Evolutionary conservation across 495 filamentous ascomycete genomes (phyloP).

Genomic region (Cercophora samala): DNA sequence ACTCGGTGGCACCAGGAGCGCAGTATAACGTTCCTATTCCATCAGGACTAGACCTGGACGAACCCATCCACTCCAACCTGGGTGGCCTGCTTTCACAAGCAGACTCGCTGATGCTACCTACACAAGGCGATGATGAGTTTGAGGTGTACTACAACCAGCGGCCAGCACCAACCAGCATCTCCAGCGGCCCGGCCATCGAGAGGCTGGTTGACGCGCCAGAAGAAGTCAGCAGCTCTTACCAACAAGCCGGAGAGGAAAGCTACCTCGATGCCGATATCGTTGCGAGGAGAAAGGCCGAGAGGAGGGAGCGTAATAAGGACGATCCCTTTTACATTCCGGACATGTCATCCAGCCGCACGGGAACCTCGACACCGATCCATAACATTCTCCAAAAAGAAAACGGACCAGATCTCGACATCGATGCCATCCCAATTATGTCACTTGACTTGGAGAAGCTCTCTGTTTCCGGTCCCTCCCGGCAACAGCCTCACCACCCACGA

Average conservation of each 20-base stretch:
- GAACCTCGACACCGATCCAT: conserved; percentile 64
- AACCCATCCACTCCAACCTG: conserved; percentile 76
- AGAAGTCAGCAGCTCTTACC: conserved; percentile 57
- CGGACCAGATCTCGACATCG: conserved; percentile 76
- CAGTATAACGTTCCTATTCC: conserved; percentile 86
- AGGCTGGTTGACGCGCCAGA: conserved; percentile 43
- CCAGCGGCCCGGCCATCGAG: conserved; percentile 52
- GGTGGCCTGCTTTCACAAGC: conserved; percentile 58
- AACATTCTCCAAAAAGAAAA: conserved; percentile 65
- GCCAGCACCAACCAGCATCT: conserved; percentile 38
- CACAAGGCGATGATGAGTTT: conserved; percentile 59
- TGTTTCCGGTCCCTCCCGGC: conserved; percentile 13
- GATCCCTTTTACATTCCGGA: conserved; percentile 91
- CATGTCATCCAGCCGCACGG: conserved; percentile 42
- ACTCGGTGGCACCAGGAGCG: conserved; percentile 79
- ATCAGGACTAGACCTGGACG: conserved; percentile 65
- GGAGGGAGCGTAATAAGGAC: conserved; percentile 76
- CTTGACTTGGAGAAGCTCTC: conserved; percentile 62
- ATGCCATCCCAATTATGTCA: conserved; percentile 92
- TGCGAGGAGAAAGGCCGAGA: conserved; percentile 61
- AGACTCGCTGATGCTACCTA: conserved; percentile 51
- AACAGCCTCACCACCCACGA: conserved; percentile 19
- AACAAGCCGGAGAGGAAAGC: conserved; percentile 54
- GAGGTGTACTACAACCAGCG: conserved; percentile 69
- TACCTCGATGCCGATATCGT: conserved; percentile 61